Evolutionary conservation across 2,329 filamentous ascomycete species (phyloP), one percentile per base, ranked within the genome.

Genomic region (Fusarium bulbicola): DNA sequence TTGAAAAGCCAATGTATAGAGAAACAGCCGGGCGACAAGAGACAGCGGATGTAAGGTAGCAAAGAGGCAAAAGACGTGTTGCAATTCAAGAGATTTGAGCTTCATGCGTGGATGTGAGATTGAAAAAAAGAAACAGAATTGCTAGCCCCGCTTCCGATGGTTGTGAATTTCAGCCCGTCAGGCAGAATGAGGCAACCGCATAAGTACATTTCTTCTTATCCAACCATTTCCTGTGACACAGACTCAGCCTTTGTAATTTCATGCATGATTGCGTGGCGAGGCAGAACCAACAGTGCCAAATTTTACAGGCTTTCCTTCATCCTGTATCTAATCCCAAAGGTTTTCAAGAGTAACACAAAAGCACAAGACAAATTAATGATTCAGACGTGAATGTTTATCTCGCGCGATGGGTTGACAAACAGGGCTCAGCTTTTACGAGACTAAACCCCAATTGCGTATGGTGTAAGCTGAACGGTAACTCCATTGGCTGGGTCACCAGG

Each of bases 361-460:
- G 18, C 0, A 28, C 11, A 6, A 11, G 6, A 11, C 6, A 6
- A 21, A 11, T 15, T 4, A 14, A 7, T 46, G 6, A 3, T 7
- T 21, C 20, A 28, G 3, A 21, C 9, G 0, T 0, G 18, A 28
- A 3, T 21, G 4, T 4, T 21, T 14, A 1, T 47, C 9, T 21
- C 43, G 1, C 1, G 3, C 9, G 6, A 16, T 28, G 20, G 13
- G 9, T 21, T 28, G 4, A 6, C 6, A 0, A 28, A 6, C 45
- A 47, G 0, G 4, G 6, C 0, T 1, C 26, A 28, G 13, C 26
- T 15, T 30, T 0, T 1, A 8, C 0, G 0, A 21, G 9, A 5
- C 20, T 8, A 21, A 30, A 30, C 0, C 5, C 13, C 9, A 34
- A 21, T 3, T 14, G 16, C 2, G 6, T 11, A 15, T 24, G 16